Evolutionary conservation across 1,139 yeast genomes (phyloP).

Genomic region (Entelexis paramagnoliae): DNA sequence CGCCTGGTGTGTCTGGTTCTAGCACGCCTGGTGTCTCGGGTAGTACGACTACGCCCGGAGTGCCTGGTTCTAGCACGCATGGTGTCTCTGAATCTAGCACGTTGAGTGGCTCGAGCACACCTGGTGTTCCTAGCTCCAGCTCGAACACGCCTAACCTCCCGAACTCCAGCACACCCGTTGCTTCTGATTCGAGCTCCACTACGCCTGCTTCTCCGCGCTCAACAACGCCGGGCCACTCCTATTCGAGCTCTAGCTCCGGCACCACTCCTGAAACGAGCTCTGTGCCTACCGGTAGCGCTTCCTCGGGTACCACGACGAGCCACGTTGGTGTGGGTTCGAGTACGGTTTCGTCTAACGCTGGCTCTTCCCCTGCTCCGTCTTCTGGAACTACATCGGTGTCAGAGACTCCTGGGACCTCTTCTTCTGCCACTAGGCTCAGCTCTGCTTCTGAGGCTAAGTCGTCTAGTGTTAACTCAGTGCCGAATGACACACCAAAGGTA

Average conservation of each 20-base stretch:
- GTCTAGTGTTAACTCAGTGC: neutral
- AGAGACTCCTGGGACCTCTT: neutral
- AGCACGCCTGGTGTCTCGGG: no score
- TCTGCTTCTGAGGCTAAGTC: neutral
- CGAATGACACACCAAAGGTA: neutral
- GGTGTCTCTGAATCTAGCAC: neutral
- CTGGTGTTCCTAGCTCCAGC: neutral
- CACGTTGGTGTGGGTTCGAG: neutral
- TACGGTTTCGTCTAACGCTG: neutral
- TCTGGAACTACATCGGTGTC: neutral
- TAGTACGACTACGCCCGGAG: neutral
- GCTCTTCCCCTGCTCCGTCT: neutral
- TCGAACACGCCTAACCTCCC: neutral
- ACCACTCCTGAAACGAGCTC: neutral
- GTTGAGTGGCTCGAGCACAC: neutral
- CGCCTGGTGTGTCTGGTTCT: neutral
- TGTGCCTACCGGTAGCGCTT: no score
- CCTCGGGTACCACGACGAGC: no score
- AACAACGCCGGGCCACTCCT: neutral
- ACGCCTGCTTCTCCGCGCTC: neutral
- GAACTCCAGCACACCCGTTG: no score
- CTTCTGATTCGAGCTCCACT: neutral
- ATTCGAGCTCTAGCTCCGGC: neutral
- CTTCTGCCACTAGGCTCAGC: neutral
- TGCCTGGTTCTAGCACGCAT: neutral